Conservation (phyloP, 2,329 filamentous ascomycete genomes). For the Apiospora phragmitis region DNA sequence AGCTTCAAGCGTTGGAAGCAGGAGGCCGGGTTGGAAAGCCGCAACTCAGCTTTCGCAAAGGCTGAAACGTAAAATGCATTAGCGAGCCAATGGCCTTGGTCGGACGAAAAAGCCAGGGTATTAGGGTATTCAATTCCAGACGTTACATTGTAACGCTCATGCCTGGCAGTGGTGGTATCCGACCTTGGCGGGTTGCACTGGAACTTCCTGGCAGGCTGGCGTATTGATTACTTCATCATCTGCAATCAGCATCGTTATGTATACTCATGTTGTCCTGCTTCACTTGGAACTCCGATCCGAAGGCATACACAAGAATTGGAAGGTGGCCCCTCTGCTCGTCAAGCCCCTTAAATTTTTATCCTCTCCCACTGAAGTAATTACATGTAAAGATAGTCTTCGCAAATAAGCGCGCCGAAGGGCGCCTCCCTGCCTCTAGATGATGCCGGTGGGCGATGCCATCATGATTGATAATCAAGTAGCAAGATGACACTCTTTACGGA, state of each 20-base stretch:
- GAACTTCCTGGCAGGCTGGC: neutral
- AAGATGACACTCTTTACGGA: neutral
- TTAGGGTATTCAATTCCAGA: neutral
- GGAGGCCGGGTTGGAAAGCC: neutral
- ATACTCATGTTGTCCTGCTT: neutral
- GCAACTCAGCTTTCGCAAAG: neutral
- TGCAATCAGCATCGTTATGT: neutral
- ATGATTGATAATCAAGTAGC: neutral
- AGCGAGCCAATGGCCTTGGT: conserved; percentile 4
- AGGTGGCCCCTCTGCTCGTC: neutral
- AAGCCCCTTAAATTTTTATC: neutral
- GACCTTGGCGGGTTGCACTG: neutral
- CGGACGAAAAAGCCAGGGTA: neutral
- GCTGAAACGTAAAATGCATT: conserved; percentile 1
- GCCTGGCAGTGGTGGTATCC: neutral
- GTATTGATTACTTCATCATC: neutral
- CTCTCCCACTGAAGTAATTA: neutral
- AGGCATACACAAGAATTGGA: neutral
- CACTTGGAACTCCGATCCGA: neutral
- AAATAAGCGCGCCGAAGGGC: neutral
- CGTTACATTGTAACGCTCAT: neutral
- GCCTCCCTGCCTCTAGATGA: neutral
- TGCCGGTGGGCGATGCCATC: neutral
- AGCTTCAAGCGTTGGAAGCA: neutral
- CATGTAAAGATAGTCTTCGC: neutral